Evolutionary conservation across 2,329 filamentous ascomycete genomes (phyloP), one percentile per base, ranked within the genome.

Genomic region (Exserohilum rostratum): DNA sequence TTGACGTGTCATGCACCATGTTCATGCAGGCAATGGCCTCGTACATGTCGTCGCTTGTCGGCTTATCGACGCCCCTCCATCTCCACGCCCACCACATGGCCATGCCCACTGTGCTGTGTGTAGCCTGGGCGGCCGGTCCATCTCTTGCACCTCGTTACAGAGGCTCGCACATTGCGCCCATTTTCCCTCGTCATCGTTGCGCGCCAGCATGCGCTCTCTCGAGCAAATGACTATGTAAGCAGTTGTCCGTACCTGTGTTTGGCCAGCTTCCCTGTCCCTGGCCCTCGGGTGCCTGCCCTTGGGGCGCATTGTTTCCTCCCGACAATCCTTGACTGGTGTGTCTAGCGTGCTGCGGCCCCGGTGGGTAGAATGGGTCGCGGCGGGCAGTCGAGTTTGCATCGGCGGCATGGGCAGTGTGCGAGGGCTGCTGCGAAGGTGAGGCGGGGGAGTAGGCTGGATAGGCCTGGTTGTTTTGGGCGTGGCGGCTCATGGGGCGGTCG

Each of bases 401-500:
- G 50, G 62, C 54, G 27, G 75, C 66, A 66, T 77, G 80, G 40
- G 79, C 77, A 42, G 78, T 73, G 57, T 80, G 79, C 34, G 78
- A 64, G 10, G 78, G 48, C 6, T 78, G 22, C 22, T 25, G 22
- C 22, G 22, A 25, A 7, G 22, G 22, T 7, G 61, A 61, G 20
- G 64, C 70, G n/a, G 74, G 65, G 31, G 73, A 64, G 47, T 76
- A 78, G 62, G 59, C 63, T 34, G 73, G 61, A 37, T 71, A 70
- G 10, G 75, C 57, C 30, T 61, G 65, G 18, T 55, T 47, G 33
- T 49, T 53, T 7, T 62, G 54, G 20, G 67, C 46, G 54, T 68
- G 69, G 45, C 88, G 87, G 64, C 85, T 74, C 49, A 84, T 64
- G 46, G 66, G 65, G 49, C 74, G 72, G 31, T 78, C 77, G 55